A percentile compares a stretch with the other conserved stretches of the same genome.
These are phyloP conservation scores for Gloeostereum incarnatum DNA, from an alignment of 768 basidiomycete species.

Conservation along the genomic window DNA sequence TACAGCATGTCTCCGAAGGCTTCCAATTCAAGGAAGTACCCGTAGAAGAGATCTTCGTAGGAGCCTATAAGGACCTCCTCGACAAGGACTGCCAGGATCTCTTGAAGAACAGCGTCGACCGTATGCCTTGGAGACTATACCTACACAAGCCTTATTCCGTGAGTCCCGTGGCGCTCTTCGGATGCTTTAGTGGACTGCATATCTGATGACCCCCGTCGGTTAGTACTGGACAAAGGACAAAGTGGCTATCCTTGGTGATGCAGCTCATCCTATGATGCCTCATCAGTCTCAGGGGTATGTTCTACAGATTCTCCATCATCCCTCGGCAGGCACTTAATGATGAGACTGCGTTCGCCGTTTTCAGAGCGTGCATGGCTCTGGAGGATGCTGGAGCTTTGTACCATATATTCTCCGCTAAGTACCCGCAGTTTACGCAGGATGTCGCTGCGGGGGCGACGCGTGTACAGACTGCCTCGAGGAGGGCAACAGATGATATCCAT, in stretches of 20 bases:
- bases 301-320: no score
- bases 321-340: no score
- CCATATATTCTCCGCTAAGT: slow-evolving; percentile 17
- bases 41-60: slow-evolving; percentile 17
- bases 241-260: slow-evolving; percentile 18
- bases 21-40: slow-evolving; percentile 20
- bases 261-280: no score
- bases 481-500: no score
- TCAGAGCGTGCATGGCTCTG: slow-evolving; percentile 18
- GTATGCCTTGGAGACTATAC: slow-evolving; percentile 24
- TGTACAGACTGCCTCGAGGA: no score
- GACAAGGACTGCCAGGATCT: slow-evolving; percentile 18
- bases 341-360: no score
- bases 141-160: slow-evolving; percentile 19
- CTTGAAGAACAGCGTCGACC: no score
- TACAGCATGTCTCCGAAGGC: slow-evolving; percentile 19
- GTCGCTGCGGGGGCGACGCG: no score
- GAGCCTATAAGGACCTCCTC: slow-evolving; percentile 16
- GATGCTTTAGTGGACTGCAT: slow-evolving; percentile 1
- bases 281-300: slow-evolving; percentile 20
- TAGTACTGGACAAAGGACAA: slow-evolving; percentile 16
- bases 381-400: slow-evolving; percentile 20
- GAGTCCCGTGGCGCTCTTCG: background rate
- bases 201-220: background rate
- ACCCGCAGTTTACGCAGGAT: no score